Percentiles rank a stretch among this genome's conserved stretches.
phyloP scores from a whole-genome alignment of 495 filamentous ascomycete genomes.

The Niebla homalea region DNA sequence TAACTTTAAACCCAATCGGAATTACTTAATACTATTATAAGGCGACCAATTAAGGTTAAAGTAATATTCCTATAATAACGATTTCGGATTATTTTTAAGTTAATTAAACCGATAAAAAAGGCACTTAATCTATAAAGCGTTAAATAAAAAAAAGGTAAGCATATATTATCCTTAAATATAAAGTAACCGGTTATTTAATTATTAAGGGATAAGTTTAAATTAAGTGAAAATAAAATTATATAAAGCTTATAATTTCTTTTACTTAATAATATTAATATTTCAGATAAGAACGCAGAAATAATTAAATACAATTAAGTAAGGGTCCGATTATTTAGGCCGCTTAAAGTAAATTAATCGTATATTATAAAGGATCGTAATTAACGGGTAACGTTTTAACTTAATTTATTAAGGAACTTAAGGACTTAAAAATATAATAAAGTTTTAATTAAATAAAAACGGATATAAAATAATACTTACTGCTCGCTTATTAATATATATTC shows the following conservation, averaged over 20 bases:
- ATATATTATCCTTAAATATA: neutral
- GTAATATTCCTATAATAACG: neutral
- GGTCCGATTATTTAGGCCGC: neutral
- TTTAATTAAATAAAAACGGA: neutral
- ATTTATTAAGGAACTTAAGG: neutral
- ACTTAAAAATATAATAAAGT: neutral
- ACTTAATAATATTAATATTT: neutral
- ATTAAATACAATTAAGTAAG: neutral
- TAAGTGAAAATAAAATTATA: neutral
- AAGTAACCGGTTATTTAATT: neutral
- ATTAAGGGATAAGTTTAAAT: neutral
- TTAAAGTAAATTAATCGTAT: neutral
- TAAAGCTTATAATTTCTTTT: neutral
- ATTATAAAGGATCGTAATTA: neutral
- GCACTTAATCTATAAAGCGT: neutral
- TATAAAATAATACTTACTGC: neutral
- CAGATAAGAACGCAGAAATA: neutral
- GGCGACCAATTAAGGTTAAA: neutral
- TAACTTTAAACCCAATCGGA: no score
- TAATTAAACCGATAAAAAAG: neutral
- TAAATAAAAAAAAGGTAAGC: neutral
- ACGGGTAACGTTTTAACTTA: neutral
- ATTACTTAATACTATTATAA: no score
- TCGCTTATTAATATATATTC: neutral
- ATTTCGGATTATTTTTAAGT: neutral